Evolutionary conservation across 2,329 filamentous ascomycete species (phyloP).

Genomic region (Xylaria sp.): DNA sequence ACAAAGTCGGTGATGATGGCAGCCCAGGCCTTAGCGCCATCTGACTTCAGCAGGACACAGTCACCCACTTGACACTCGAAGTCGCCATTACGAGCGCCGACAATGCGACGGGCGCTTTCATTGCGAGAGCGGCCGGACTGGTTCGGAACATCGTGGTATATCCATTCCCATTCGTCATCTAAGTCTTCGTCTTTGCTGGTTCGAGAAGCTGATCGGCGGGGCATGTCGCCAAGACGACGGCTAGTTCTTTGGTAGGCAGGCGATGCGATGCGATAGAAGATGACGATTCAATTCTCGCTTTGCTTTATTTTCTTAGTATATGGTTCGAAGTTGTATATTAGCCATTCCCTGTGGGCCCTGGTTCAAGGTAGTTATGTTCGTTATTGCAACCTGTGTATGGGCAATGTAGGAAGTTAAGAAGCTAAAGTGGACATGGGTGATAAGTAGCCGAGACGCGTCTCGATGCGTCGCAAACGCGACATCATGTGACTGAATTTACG

Average conservation of each 20-base stretch:
- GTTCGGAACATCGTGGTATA: constrained; percentile 63
- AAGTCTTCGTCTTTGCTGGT: constrained; percentile 85
- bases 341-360: not conserved
- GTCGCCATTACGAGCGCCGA: constrained; percentile 83
- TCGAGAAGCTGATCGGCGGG: constrained; percentile 58
- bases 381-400: not conserved
- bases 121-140: constrained; percentile 31
- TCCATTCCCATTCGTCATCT: constrained; percentile 82
- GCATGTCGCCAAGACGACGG: constrained; percentile 31
- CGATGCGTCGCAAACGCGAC: constrained; percentile 26
- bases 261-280: too few species aligned
- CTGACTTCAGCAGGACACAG: constrained; percentile 85
- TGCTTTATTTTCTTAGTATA: not conserved
- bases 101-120: constrained; percentile 62
- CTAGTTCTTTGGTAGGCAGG: not conserved
- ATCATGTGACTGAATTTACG: constrained; percentile 30
- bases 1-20: constrained; percentile 87
- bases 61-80: constrained; percentile 88
- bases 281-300: not conserved
- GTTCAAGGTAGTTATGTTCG: not conserved
- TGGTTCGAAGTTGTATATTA: not conserved
- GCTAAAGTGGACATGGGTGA: not conserved
- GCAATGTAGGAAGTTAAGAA: not conserved
- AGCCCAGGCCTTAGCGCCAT: constrained; percentile 88
- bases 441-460: constrained; percentile 24